phyloP scores from a whole-genome alignment of 208 protist species.

The Leishmania lainsoni region DNA sequence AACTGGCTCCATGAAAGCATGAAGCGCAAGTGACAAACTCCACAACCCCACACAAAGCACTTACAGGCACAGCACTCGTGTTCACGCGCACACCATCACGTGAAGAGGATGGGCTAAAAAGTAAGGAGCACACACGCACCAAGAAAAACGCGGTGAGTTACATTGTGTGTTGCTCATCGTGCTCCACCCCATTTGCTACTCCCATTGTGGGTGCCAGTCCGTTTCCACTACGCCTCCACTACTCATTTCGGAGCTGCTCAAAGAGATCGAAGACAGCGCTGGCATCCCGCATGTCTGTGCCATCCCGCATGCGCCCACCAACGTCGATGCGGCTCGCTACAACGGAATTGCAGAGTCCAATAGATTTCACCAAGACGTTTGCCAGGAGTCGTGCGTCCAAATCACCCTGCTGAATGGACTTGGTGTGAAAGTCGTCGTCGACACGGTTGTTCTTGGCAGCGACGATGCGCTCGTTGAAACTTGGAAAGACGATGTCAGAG shows the following conservation, averaged over 20 bases:
- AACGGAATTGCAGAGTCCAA: constrained; percentile 58
- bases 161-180: not conserved
- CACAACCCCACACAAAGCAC: not conserved
- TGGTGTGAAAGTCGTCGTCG: constrained; percentile 34
- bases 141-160: not conserved
- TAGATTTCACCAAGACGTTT: constrained; percentile 49
- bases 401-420: constrained; percentile 33
- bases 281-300: constrained; percentile 51
- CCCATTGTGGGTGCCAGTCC: not conserved
- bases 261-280: constrained; percentile 57
- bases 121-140: not conserved
- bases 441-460: constrained; percentile 67
- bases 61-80: not conserved
- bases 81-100: not conserved
- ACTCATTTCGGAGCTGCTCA: constrained; percentile 46
- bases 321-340: constrained; percentile 67
- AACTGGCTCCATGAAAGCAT: not conserved
- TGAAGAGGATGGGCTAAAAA: not conserved
- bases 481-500: constrained; percentile 65
- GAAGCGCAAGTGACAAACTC: not conserved
- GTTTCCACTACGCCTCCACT: constrained; percentile 20
- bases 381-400: constrained; percentile 59
- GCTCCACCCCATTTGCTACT: not conserved
- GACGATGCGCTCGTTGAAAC: constrained; percentile 50
- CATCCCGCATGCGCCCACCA: constrained; percentile 41